A percentile compares a stretch with the other conserved stretches of the same genome.
Evolutionary conservation across 257 asterid genomes (phyloP).

Genomic region (Capsicum rhomboideum): DNA sequence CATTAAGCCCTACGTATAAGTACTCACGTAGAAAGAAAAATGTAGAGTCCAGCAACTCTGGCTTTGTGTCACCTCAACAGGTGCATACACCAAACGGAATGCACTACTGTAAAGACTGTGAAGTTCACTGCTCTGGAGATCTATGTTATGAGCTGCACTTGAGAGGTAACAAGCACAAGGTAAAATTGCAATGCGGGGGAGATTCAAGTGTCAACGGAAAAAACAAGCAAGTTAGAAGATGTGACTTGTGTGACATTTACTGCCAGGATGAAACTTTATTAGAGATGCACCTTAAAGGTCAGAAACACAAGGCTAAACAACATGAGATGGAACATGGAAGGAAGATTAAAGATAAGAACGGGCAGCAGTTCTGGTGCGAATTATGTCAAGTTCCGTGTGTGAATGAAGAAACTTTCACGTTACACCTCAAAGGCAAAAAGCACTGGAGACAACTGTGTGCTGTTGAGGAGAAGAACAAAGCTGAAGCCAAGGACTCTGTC

Average conservation of each 20-base stretch:
- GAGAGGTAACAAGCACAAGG: constrained; percentile 46
- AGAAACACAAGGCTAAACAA: constrained; percentile 46
- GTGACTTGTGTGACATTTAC: constrained; percentile 38
- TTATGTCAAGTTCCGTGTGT: constrained; percentile 42
- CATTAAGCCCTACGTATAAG: neutral
- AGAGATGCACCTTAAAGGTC: constrained; percentile 35
- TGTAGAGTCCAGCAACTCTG: neutral
- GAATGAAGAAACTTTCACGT: constrained; percentile 21
- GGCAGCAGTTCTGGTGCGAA: constrained; percentile 24
- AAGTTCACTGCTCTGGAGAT: constrained; percentile 29
- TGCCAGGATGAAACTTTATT: constrained; percentile 27
- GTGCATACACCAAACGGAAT: neutral
- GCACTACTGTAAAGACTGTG: constrained; percentile 32
- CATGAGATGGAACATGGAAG: constrained; percentile 5
- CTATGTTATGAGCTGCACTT: constrained; percentile 28
- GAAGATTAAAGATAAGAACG: neutral
- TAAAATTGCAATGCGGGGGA: constrained; percentile 20
- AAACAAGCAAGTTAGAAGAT: constrained; percentile 7
- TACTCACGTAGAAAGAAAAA: neutral
- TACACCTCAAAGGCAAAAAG: constrained; percentile 39
- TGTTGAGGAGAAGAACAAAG: neutral
- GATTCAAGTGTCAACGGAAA: neutral
- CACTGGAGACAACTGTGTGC: constrained; percentile 15
- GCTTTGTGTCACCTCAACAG: neutral
- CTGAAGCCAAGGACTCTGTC: neutral